A percentile compares a stretch with the other conserved stretches of the same genome.
Evolutionary conservation across 371 early-diverging fungal genomes (phyloP).

Genomic region (Batkoa obscura): DNA sequence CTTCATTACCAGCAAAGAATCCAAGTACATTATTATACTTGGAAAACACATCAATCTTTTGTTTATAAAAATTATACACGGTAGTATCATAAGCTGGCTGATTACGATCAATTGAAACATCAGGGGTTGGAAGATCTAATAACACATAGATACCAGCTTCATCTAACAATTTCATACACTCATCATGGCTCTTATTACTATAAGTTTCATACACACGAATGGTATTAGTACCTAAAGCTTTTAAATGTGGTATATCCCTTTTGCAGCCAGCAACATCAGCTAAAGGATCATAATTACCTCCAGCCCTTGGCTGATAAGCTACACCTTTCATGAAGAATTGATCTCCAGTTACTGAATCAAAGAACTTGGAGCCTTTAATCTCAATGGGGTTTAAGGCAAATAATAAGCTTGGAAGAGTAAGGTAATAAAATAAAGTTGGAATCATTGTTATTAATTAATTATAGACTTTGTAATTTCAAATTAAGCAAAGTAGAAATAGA

Average conservation of each 20-base stretch:
- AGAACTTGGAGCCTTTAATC: too few relatives aligned
- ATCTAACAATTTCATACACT: conserved; percentile 48
- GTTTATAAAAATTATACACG: conserved; percentile 29
- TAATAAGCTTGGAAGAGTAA: too few relatives aligned
- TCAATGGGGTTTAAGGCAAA: too few relatives aligned
- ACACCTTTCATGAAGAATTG: conserved; percentile 64
- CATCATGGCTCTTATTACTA: conserved; percentile 41
- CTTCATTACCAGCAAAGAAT: conserved; percentile 67
- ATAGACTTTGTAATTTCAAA: too few relatives aligned
- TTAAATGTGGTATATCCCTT: conserved; percentile 15
- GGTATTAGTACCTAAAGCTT: conserved; percentile 43
- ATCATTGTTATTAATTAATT: too few relatives aligned
- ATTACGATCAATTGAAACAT: conserved; percentile 38
- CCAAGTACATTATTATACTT: conserved; percentile 41
- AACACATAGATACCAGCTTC: conserved; percentile 49
- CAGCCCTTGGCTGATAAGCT: conserved; percentile 39
- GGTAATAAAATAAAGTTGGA: too few relatives aligned
- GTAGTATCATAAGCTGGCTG: conserved; percentile 38
- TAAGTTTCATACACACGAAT: conserved; percentile 53
- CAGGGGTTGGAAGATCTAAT: conserved; percentile 43
- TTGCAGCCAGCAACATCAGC: conserved; percentile 31
- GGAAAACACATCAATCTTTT: conserved; percentile 40
- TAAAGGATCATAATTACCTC: conserved; percentile 31
- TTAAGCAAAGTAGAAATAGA: too few relatives aligned
- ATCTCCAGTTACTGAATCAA: conserved; percentile 21